Conservation (phyloP, 2,329 filamentous ascomycete genomes). For the Arthrobotrys sinensis region DNA sequence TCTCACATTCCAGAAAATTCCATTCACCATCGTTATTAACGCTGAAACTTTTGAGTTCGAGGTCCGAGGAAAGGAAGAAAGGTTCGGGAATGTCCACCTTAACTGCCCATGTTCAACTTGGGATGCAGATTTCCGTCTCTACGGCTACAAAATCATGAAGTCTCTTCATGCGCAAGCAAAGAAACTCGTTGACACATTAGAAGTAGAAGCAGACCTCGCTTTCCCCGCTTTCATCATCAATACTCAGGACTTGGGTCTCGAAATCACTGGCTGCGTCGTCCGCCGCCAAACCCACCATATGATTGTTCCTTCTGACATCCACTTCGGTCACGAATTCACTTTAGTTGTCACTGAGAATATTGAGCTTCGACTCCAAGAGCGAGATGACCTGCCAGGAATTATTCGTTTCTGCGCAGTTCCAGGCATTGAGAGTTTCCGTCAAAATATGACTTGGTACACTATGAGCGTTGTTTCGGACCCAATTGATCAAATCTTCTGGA, state of each 20-base stretch:
- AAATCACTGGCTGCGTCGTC: conserved; percentile 30
- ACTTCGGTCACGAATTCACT: conserved; percentile 54
- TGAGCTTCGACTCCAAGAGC: conserved; percentile 44
- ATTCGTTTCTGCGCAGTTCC: conserved; percentile 42
- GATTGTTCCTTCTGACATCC: conserved; percentile 44
- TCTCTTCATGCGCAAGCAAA: conserved; percentile 34
- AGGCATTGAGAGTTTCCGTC: conserved; percentile 25
- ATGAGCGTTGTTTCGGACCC: conserved; percentile 39
- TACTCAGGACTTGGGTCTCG: conserved; percentile 26
- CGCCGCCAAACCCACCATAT: conserved; percentile 52
- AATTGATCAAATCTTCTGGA: conserved; percentile 50
- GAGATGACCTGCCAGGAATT: conserved; percentile 21
- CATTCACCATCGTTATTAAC: conserved; percentile 55
- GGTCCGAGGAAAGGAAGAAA: conserved; percentile 59
- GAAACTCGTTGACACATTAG: conserved; percentile 42
- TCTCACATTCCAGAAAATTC: conserved; percentile 51
- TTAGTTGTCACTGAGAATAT: conserved; percentile 55
- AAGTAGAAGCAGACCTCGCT: conserved; percentile 27
- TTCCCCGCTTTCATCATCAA: conserved; percentile 40
- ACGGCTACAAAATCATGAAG: conserved; percentile 31
- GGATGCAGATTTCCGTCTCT: conserved; percentile 57
- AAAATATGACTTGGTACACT: conserved; percentile 56
- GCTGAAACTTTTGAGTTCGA: conserved; percentile 63
- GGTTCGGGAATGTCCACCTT: conserved; percentile 62
- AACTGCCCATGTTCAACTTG: conserved; percentile 60